These are phyloP conservation scores for Ceratocystis albifundus DNA, from an alignment of 2,329 filamentous ascomycete genomes.

Conservation along the genomic window DNA sequence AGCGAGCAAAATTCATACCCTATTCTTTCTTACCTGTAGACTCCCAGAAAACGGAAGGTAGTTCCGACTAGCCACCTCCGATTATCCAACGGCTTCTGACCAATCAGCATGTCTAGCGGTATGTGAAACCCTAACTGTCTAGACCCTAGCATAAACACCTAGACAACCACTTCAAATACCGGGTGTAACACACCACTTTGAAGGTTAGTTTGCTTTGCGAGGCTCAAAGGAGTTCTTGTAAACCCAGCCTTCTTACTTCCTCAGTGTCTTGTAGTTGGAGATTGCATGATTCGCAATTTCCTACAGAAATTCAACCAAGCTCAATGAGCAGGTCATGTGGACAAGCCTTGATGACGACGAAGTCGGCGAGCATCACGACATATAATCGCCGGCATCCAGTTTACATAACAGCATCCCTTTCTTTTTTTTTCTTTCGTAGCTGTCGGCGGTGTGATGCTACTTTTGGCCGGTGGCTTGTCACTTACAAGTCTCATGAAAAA, in stretches of 20 bases:
- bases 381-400: neutral
- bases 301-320: neutral
- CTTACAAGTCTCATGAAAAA: neutral
- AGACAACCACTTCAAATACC: neutral
- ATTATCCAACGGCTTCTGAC: neutral
- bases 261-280: neutral
- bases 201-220: neutral
- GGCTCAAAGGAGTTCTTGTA: neutral
- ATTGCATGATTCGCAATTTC: neutral
- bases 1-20: neutral
- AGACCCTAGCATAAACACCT: neutral
- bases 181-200: slow-evolving; percentile 3
- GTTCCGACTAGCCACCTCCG: neutral
- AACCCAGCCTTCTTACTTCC: neutral
- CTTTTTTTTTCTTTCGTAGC: no score
- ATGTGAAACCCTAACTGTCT: neutral
- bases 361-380: slow-evolving; percentile 7
- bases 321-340: slow-evolving; percentile 1
- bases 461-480: neutral
- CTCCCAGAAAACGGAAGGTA: neutral
- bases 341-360: slow-evolving; percentile 9
- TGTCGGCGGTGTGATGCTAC: neutral
- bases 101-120: neutral
- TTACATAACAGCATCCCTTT: slow-evolving; percentile 9
- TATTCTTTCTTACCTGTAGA: neutral